Conservation (phyloP, 495 filamentous ascomycete genomes). For the Trichoderma erinaceum region DNA sequence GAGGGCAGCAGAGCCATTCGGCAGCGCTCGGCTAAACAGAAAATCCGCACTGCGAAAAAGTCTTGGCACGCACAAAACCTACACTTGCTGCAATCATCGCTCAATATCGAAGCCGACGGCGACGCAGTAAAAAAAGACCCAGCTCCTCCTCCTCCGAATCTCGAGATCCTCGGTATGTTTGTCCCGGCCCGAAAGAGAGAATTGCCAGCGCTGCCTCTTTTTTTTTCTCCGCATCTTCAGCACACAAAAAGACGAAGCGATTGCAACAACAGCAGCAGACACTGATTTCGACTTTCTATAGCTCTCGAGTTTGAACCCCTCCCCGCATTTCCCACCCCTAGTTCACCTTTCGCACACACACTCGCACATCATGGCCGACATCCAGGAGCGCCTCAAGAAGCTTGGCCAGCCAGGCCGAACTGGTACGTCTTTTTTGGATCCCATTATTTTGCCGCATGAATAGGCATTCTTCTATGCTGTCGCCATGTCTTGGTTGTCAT, state of each 20-base stretch:
- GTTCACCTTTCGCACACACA: constrained; percentile 16
- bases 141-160: background rate
- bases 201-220: background rate
- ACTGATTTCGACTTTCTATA: background rate
- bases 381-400: constrained; percentile 65
- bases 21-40: constrained; percentile 5
- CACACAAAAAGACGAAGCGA: background rate
- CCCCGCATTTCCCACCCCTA: constrained; percentile 17
- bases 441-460: too few species aligned
- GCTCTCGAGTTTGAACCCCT: background rate
- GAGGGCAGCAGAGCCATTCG: background rate
- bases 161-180: background rate
- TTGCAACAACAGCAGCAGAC: background rate
- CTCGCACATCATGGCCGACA: constrained; percentile 56
- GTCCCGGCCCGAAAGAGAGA: background rate
- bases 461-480: too few species aligned
- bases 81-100: constrained; percentile 4
- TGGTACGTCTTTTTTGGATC: constrained; percentile 50
- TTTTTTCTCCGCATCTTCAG: background rate
- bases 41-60: constrained; percentile 14
- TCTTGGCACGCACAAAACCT: constrained; percentile 20
- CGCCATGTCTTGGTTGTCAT: too few species aligned
- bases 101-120: constrained; percentile 15
- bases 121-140: background rate
- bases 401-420: constrained; percentile 71